These are phyloP conservation scores for Gaillardinia entomophila DNA, from an alignment of 805 yeast species.

Conservation along the genomic window DNA sequence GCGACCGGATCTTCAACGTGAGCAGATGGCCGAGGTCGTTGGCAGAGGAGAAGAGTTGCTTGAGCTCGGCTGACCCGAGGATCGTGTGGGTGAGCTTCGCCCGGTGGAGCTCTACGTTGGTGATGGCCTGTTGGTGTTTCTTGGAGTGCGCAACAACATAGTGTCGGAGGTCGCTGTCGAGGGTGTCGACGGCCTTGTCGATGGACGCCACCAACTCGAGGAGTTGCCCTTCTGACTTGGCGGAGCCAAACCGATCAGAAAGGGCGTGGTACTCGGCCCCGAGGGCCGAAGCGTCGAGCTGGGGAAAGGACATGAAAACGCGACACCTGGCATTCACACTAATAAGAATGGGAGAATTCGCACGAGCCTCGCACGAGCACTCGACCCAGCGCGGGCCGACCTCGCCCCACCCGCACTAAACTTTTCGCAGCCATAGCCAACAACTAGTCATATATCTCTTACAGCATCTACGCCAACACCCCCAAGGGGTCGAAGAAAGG, in stretches of 20 bases:
- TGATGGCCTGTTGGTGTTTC: constrained; percentile 31
- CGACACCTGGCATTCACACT: too few relatives aligned
- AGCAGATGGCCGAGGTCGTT: constrained; percentile 61
- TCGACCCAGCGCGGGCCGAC: too few relatives aligned
- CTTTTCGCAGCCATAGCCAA: neutral
- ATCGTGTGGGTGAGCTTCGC: constrained; percentile 61
- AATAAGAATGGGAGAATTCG: too few relatives aligned
- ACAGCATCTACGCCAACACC: constrained; percentile 29
- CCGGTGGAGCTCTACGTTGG: constrained; percentile 52
- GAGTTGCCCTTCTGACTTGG: constrained; percentile 24
- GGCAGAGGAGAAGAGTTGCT: constrained; percentile 51
- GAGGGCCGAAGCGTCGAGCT: neutral
- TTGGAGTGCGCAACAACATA: constrained; percentile 18
- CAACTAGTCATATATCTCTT: neutral
- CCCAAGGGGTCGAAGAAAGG: constrained; percentile 42
- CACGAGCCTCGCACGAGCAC: too few relatives aligned
- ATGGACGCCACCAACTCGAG: constrained; percentile 18
- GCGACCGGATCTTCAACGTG: constrained; percentile 60
- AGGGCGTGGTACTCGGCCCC: constrained; percentile 1
- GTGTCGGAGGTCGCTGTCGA: constrained; percentile 22
- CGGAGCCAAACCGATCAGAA: constrained; percentile 10
- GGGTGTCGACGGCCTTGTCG: constrained; percentile 16
- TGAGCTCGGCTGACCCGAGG: constrained; percentile 49
- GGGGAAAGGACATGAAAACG: neutral
- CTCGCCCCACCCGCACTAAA: too few relatives aligned